Evolutionary conservation across 2,329 filamentous ascomycete genomes (phyloP), one percentile per base, ranked within the genome.

Genomic region (Westerdykella sp.): DNA sequence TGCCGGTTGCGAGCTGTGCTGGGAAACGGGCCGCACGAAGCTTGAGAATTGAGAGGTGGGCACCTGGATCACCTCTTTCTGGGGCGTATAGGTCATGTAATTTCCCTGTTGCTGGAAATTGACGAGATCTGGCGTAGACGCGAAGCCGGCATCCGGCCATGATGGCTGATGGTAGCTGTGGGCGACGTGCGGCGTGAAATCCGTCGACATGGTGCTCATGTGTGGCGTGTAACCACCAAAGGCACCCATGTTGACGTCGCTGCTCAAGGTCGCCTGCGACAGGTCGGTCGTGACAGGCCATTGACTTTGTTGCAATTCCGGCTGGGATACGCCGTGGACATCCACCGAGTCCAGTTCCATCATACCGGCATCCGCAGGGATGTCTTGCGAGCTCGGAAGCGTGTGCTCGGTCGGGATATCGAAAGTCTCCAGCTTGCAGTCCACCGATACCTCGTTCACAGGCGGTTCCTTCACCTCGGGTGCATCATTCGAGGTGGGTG

Each of bases 321-420:
- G 32, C 14, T 59, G 55, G 12, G 63, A 60, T 50, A 64, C 56
- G 18, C 43, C 45, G 32, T 62, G 63, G 9, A 53, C 46, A n/a
- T 64, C 62, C 10, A 63, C 59, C 0, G 60, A 50, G 41, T 66
- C 63, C 16, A 66, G 50, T 16, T 66, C 63, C 63, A 66, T 66
- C 57, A 66, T 56, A 15, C 49, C 54, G 6, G 57, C 50, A 21
- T 65, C 63, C 6, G 60, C 44, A 30, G 57, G 45, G 9, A 63
- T 40, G 3, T 59, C 57, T 45, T 64, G 62, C 2, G 60, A 62
- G 42, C 59, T 63, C 3, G 56, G 55, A 5, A 62, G 41, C 30
- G 56, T 50, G 32, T 56, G 53, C 32, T 63, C 56, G 10, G 43
- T 45, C 6, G 46, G 51, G 31, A 62, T 62, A 34, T 66, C 62